Base-by-base conservation (phyloP, 495 filamentous ascomycete species). In the Penicillium canescens region DNA sequence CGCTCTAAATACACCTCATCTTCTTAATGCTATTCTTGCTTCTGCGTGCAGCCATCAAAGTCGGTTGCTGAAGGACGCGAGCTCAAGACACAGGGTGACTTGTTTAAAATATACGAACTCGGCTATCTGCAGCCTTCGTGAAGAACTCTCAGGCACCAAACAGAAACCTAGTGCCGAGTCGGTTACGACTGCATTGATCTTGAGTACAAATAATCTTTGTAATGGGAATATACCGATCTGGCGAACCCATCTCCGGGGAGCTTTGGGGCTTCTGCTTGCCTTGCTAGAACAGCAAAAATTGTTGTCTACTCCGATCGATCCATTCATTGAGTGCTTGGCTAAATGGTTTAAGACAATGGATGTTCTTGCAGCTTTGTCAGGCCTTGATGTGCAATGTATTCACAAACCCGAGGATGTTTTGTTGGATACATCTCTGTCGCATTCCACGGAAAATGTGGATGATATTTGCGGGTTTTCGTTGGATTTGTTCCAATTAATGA, bases 201-300 rank as follows among this genome's bases (percentile, higher is more conserved):
- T 72, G 11, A 70, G 69, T 54, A 72, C 65, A 6, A 72, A 72
- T 49, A 66, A 72, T 57, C 62, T 72, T 24, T 72, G 69, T 20
- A 72, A 72, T 54, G 69, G 69, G 0, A 62, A 69, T 37, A 62
- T 66, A 60, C 41, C 63, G 5, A 44, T 60, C 12, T 68, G 64
- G 64, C 35, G 60, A 13, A 56, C 54, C 6, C 69, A 72, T 59
- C 56, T 72, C 9, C 31, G 44, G 2, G 68, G 68, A 3, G 68
- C 67, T 0, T 50, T 58, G 43, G 61, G 56, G 13, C 45, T 71
- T 4, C 49, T 71, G 2, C 41, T 28, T 23, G 52, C 56, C 1
- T 51, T 65, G 9, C 13, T 71, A 14, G 43, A 62, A 21, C 36
- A 54, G 5, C 52, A 60, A 39, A 50, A 21, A 14, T 23, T 38